Conservation (phyloP, 2,329 filamentous ascomycete species). For the Trichophyton equinum region DNA sequence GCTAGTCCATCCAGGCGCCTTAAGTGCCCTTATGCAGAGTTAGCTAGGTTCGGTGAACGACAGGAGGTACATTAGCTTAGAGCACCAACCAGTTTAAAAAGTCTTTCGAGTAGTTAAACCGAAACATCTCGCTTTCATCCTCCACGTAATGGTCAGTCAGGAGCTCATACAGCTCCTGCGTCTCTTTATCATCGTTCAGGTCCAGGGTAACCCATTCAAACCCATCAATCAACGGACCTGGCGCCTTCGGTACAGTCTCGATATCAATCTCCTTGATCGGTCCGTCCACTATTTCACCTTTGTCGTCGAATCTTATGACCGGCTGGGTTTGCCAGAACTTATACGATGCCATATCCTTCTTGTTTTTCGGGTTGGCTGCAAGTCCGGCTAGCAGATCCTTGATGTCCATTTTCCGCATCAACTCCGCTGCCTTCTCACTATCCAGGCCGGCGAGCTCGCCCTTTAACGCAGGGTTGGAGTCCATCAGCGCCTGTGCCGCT, state of each 20-base stretch:
- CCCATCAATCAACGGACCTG: conserved; percentile 60
- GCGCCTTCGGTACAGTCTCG: conserved; percentile 66
- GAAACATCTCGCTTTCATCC: conserved; percentile 92
- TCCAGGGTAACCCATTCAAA: conserved; percentile 96
- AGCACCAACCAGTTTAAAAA: conserved; percentile 68
- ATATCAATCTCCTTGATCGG: conserved; percentile 70
- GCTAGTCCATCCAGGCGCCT: conserved; percentile 85
- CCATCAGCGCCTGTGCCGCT: conserved; percentile 30
- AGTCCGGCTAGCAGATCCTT: conserved; percentile 39
- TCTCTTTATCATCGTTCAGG: conserved; percentile 59
- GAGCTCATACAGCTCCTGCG: conserved; percentile 84
- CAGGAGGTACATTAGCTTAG: not conserved
- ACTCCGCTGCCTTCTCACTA: conserved; percentile 43
- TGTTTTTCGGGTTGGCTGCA: conserved; percentile 70
- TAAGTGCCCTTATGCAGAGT: conserved; percentile 58
- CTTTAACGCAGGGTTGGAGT: conserved; percentile 51
- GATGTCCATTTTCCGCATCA: conserved; percentile 39
- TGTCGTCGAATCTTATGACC: conserved; percentile 65
- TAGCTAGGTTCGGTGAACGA: not conserved
- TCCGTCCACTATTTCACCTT: conserved; percentile 55
- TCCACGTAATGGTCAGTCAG: conserved; percentile 93
- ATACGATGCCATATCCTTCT: conserved; percentile 92
- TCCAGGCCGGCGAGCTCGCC: conserved; percentile 61
- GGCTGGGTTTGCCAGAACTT: conserved; percentile 99
- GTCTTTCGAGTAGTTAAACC: conserved; percentile 84